A percentile compares a stretch with the other conserved stretches of the same genome.
Conservation (phyloP, 805 yeast species). For the Metschnikowia picachoensis region DNA sequence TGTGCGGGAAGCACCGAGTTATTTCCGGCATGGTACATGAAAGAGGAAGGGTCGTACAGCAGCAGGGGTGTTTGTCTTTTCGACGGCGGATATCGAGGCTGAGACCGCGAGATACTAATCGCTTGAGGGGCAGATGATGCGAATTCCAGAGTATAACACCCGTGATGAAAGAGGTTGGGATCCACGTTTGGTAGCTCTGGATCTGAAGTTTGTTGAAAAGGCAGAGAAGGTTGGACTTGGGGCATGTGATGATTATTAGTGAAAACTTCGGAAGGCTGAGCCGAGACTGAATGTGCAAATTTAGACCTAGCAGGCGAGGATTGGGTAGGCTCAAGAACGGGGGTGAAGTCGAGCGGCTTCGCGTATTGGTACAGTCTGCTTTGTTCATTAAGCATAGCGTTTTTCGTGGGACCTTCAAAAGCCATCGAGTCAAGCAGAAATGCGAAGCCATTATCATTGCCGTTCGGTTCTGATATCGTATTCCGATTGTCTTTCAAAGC, state of each 20-base stretch:
- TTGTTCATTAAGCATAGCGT: conserved; percentile 24
- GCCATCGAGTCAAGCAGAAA: conserved; percentile 47
- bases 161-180: conserved; percentile 3
- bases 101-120: conserved; percentile 5
- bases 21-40: conserved; percentile 11
- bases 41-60: conserved; percentile 17
- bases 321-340: conserved; percentile 1
- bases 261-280: conserved; percentile 7
- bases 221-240: conserved; percentile 4
- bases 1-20: conserved; percentile 11
- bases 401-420: conserved; percentile 32
- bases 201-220: conserved; percentile 5
- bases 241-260: background rate
- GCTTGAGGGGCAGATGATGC: conserved; percentile 10
- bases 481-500: conserved; percentile 14
- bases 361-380: conserved; percentile 2
- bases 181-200: conserved; percentile 5
- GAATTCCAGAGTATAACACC: conserved; percentile 5
- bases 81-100: conserved; percentile 9
- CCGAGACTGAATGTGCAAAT: conserved; percentile 7
- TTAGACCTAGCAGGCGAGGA: conserved; percentile 6
- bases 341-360: background rate
- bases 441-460: conserved; percentile 16
- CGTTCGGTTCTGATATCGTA: background rate
- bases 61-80: conserved; percentile 16